These are phyloP conservation scores for Dendrobium officinale DNA, from an alignment of 106 monocot genomes.

Conservation along the genomic window DNA sequence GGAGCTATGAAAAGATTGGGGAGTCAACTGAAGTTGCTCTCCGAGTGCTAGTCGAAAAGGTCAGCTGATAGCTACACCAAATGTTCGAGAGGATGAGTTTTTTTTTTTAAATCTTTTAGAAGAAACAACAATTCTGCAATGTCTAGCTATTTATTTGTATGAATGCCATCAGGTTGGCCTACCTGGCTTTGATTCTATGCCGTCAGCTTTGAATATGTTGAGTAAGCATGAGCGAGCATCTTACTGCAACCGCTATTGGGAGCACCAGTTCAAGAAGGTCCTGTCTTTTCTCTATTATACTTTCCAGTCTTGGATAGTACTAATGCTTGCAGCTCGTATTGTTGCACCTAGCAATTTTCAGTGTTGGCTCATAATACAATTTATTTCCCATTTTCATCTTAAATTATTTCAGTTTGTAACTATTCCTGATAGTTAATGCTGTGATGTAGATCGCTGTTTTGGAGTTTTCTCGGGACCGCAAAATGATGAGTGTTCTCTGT, in stretches of 20 bases:
- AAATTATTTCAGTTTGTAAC: neutral
- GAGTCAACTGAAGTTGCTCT: slow-evolving; percentile 99
- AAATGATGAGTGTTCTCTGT: slow-evolving; percentile 99
- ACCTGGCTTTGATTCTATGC: slow-evolving; percentile 99
- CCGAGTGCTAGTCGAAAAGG: slow-evolving; percentile 96
- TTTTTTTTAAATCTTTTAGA: neutral
- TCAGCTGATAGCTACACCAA: slow-evolving; percentile 19
- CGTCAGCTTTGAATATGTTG: slow-evolving; percentile 86
- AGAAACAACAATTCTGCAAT: slow-evolving; percentile 3
- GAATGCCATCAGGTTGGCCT: slow-evolving; percentile 75
- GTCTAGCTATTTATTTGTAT: slow-evolving; percentile 10
- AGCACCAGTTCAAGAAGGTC: slow-evolving; percentile 97
- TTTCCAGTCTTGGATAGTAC: neutral
- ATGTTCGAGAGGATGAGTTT: neutral
- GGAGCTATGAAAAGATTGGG: slow-evolving; percentile 93
- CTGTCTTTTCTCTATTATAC: neutral
- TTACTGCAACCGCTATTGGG: slow-evolving; percentile 98
- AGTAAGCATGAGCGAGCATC: slow-evolving; percentile 91
- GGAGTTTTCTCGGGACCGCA: slow-evolving; percentile 96
- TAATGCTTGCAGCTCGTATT: neutral
- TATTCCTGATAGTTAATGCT: slow-evolving; percentile 8
- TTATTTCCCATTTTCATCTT: neutral
- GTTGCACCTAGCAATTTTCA: neutral
- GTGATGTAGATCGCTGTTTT: slow-evolving; percentile 54
- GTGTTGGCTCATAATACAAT: neutral